Evolutionary conservation across 2,329 filamentous ascomycete species (phyloP), one percentile per base, ranked within the genome.

Genomic region (Colletotrichum somersetense): DNA sequence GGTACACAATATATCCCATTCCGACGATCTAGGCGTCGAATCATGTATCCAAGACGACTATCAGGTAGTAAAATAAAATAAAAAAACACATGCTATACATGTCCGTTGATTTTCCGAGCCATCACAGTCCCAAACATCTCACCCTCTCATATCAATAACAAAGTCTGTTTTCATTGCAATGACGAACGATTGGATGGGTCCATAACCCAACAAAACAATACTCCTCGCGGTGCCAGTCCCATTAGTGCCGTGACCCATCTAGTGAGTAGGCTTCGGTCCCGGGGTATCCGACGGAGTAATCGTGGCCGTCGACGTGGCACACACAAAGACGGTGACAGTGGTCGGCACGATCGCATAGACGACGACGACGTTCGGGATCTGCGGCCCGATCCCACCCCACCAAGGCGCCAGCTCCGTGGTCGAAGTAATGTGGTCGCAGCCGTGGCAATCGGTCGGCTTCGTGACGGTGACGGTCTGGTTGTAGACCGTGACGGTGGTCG

Each of bases 331-430:
- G 2, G 57, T 58, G 23, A 52, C 35, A 0, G 68, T 71, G 8
- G 68, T 63, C 5, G 68, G 64, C 30, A 44, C 30, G 8, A 52
- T 57, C n/a, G 68, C 68, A 23, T 38, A 5, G 26, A 71, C 52
- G 1, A 30, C 58, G 26, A 68, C 23, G 35, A 63, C 58, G 18
- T 71, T 38, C 12, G 23, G 16, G 6, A 68, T 30, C 50, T 50
- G 10, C 6, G 68, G 68, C 10, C 68, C 64, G 8, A 57, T 35
- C 6, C 68, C 68, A 5, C 68, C 68, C 64, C 65, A 71, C 20
- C 40, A 58, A 1, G 64, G 65, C n/a, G 57, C 50, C 1, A 3
- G 57, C 38, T 33, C 64, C 14, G 53, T 30, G 0, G 57, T 62
- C 1, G 65, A 52, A 0, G 52, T 62, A 12, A 71, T 40, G 20